Base-by-base conservation (phyloP, 2,329 filamentous ascomycete species). In the Apiospora malaysiana region DNA sequence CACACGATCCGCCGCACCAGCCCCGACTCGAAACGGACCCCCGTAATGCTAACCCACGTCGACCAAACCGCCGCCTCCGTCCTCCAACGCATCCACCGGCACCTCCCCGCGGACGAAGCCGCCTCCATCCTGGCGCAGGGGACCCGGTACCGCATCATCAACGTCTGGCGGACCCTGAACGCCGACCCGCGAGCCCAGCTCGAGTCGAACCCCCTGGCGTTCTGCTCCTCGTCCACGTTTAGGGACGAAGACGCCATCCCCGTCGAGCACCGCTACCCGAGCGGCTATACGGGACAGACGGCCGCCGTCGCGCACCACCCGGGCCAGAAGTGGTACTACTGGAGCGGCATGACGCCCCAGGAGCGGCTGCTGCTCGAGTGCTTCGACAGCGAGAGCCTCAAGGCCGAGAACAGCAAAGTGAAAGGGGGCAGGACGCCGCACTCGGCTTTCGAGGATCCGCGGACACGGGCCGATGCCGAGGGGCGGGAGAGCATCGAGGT, bases 401-500 rank as follows among this genome's bases (percentile, higher is more conserved):
- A 83, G 0, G 82, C 83, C 0, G 79, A 76, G 5, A 85, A 83
- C 0, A 82, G 83, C 0, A 79, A 76, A 47, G 90, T 88, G 70
- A 81, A 80, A 49, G 88, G 87, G 21, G 89, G 89, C 0, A 80
- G 88, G 68, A 83, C 89, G 66, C 90, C 94, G 18, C 94, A 97
- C 82, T 91, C 91, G 12, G 94, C 94, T 0, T 98, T 97, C 81
- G 84, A 87, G 49, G 92, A 97, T 79, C 91, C 93, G 1, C 84
- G 91, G 72, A 94, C 92, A 0, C 88, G 90, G 2, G 82, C 86
- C 23, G 92, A 91, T 65, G 93, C 92, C 5, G 89, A 90, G 73
- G 88, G 88, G 0, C 87, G 94, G 74, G 93, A 97, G 85, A 97
- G 94, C 79, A 97, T 98, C 79, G 95, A 98, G 81, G 93, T 97